phyloP scores from a whole-genome alignment of 371 early-diverging fungal species.

The Mucor saturninus region DNA sequence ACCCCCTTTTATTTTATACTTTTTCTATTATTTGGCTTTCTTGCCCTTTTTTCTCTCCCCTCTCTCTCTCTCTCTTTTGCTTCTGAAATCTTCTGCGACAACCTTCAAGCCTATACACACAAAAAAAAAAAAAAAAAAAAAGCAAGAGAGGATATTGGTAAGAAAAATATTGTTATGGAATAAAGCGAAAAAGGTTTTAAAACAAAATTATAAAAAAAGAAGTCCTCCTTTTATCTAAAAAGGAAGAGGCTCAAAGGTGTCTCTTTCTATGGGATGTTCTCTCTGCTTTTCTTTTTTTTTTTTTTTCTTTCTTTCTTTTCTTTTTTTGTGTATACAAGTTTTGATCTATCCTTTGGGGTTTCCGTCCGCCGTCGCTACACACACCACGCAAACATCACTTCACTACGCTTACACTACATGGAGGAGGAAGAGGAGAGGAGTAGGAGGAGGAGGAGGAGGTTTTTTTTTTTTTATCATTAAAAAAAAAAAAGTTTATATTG shows the following conservation, averaged over 20 bases:
- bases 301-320: background rate
- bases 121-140: too few relatives aligned
- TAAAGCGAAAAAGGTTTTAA: too few relatives aligned
- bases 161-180: too few relatives aligned
- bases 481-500: constrained; percentile 1
- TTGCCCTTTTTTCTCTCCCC: background rate
- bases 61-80: background rate
- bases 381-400: background rate
- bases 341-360: too few relatives aligned
- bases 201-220: too few relatives aligned
- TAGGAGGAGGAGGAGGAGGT: background rate
- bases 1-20: background rate
- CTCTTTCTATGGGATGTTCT: background rate
- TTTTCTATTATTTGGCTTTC: background rate
- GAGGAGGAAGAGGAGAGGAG: too few relatives aligned
- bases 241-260: too few relatives aligned
- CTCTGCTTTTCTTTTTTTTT: background rate
- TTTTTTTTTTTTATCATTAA: background rate
- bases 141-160: too few relatives aligned
- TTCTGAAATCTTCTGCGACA: too few relatives aligned
- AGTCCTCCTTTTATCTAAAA: too few relatives aligned
- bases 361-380: background rate
- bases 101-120: too few relatives aligned
- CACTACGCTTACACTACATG: too few relatives aligned
- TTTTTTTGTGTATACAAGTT: background rate